Percentiles rank a stretch among this genome's conserved stretches.
Evolutionary conservation across 176 grass and related monocot species (phyloP).

Genomic region (Secale cereale): DNA sequence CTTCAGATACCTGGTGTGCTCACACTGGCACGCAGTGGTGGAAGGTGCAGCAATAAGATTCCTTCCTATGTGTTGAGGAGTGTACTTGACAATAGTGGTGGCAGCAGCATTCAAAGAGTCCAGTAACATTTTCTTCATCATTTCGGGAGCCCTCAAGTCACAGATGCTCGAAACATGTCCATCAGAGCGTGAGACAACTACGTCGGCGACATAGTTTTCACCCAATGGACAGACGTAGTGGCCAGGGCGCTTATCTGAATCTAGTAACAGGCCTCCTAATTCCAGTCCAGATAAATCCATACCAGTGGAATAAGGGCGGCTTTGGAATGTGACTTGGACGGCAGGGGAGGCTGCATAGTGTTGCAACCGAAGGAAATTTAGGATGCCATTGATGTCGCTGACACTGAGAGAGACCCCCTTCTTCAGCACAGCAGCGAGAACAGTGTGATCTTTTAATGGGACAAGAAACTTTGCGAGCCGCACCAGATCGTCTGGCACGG

Average conservation of each 20-base stretch:
- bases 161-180: constrained; percentile 1
- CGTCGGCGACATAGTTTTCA: neutral
- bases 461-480: neutral
- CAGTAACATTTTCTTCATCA: neutral
- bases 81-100: neutral
- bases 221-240: neutral
- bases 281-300: neutral
- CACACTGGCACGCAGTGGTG: neutral
- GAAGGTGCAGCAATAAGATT: neutral
- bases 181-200: neutral
- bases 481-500: neutral
- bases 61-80: neutral
- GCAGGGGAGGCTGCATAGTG: neutral
- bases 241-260: neutral
- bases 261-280: neutral
- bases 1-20: constrained; percentile 14
- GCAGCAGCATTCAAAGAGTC: neutral
- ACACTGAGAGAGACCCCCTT: neutral
- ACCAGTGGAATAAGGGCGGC: neutral
- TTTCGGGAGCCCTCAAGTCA: neutral
- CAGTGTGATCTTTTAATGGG: neutral
- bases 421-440: neutral
- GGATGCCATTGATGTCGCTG: neutral
- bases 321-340: neutral
- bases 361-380: neutral